A percentile compares a stretch with the other conserved stretches of the same genome.
Conservation (phyloP, 2,329 filamentous ascomycete genomes). For the Fusarium graminum region DNA sequence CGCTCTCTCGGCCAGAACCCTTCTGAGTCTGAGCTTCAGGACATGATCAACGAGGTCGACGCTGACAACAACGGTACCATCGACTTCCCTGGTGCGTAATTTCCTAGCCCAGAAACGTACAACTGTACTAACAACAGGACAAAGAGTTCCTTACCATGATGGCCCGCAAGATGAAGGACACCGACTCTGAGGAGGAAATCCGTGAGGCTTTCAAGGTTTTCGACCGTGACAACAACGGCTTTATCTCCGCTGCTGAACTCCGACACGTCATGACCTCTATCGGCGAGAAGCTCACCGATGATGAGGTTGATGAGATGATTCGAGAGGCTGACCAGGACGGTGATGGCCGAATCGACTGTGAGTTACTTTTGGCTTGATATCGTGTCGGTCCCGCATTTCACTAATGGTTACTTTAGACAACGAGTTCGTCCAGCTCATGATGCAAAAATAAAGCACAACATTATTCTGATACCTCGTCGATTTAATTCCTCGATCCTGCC, state of each 20-base stretch:
- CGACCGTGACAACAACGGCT: conserved; percentile 91
- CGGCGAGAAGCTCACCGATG: conserved; percentile 90
- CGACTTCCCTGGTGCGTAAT: conserved; percentile 82
- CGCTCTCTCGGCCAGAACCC: conserved; percentile 90
- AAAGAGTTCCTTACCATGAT: conserved; percentile 93
- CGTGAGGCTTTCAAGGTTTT: conserved; percentile 91
- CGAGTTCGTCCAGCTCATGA: conserved; percentile 95
- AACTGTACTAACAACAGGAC: conserved; percentile 35
- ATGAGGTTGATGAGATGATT: conserved; percentile 95
- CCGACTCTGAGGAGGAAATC: conserved; percentile 91
- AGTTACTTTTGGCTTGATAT: conserved; percentile 50
- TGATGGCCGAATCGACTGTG: conserved; percentile 90
- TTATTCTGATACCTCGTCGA: conserved; percentile 47
- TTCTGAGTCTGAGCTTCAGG: conserved; percentile 89
- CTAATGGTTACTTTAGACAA: conserved; percentile 71
- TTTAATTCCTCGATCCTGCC: conserved; percentile 36
- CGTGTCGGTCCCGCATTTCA: neutral
- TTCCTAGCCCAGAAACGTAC: neutral
- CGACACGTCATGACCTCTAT: conserved; percentile 94
- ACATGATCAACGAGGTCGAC: conserved; percentile 95
- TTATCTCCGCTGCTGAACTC: conserved; percentile 89
- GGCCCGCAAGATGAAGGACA: conserved; percentile 95
- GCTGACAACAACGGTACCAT: conserved; percentile 94
- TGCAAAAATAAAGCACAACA: conserved; percentile 80
- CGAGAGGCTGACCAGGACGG: conserved; percentile 91